These are phyloP conservation scores for Colletotrichum sp. DNA, from an alignment of 2,329 filamentous ascomycete species.

Conservation along the genomic window DNA sequence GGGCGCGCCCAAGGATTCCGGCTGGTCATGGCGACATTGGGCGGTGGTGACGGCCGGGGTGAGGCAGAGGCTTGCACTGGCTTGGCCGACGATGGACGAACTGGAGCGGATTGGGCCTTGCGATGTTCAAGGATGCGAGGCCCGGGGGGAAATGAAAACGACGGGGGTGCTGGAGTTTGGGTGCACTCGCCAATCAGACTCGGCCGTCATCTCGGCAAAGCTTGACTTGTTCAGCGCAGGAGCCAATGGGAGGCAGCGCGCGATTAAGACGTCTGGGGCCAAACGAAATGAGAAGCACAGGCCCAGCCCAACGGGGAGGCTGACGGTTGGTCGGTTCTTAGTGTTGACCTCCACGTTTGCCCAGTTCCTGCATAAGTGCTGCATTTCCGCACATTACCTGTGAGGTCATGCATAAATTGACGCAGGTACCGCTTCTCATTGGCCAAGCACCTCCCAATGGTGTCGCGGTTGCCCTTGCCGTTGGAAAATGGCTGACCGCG, in stretches of 20 bases:
- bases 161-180: not conserved
- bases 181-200: conserved; percentile 15
- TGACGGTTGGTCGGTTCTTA: not conserved
- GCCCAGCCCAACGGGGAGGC: not conserved
- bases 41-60: not conserved
- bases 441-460: not conserved
- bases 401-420: conserved; percentile 1
- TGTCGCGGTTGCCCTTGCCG: not conserved
- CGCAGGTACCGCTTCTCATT: not conserved
- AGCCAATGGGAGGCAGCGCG: conserved; percentile 13
- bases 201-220: conserved; percentile 20
- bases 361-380: conserved; percentile 19
- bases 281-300: conserved; percentile 19
- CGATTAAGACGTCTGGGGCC: conserved; percentile 6
- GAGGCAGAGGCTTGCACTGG: not conserved
- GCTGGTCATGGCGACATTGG: conserved; percentile 19
- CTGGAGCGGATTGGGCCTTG: not conserved
- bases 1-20: conserved; percentile 5
- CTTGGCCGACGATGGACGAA: not conserved
- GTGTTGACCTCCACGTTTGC: not conserved
- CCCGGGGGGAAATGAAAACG: conserved; percentile 13
- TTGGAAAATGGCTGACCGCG: not conserved
- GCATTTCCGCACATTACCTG: not conserved
- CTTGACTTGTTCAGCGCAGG: conserved; percentile 1
- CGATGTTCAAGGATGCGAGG: conserved; percentile 3